Evolutionary conservation across 1,284 basidiomycete genomes (phyloP).

Genomic region (Leucocoprinus gongylophorus): DNA sequence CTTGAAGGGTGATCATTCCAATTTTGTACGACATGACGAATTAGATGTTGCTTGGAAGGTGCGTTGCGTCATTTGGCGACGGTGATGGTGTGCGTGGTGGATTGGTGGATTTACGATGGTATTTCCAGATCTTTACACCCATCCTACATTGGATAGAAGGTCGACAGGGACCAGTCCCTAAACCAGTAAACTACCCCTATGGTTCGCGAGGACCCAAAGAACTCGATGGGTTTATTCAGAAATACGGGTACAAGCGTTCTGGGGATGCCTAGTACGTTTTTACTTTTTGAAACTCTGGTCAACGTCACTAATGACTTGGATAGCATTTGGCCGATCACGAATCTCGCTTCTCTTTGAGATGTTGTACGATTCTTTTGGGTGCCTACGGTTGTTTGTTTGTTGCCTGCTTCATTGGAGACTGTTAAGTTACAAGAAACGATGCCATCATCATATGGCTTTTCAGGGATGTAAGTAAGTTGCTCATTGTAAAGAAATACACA

Average conservation of each 20-base stretch:
- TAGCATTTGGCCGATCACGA: conserved; percentile 48
- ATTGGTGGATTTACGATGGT: conserved; percentile 9
- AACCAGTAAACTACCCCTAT: conserved; percentile 77
- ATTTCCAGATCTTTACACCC: conserved; percentile 81
- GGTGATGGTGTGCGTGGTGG: conserved; percentile 6
- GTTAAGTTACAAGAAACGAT: not conserved
- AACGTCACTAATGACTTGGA: conserved; percentile 4
- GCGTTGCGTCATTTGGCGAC: conserved; percentile 7
- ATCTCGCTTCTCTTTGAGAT: conserved; percentile 37
- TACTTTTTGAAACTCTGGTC: not conserved
- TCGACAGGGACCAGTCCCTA: conserved; percentile 50
- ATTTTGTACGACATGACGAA: conserved; percentile 94
- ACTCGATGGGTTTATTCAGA: conserved; percentile 68
- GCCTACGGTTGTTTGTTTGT: not conserved
- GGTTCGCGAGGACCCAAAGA: conserved; percentile 90
- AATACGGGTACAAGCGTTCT: conserved; percentile 74
- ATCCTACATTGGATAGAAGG: conserved; percentile 94
- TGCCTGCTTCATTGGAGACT: not conserved
- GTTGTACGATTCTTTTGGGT: conserved; percentile 1
- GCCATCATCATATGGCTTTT: not conserved
- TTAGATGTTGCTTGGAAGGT: conserved; percentile 95
- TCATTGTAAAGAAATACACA: not conserved
- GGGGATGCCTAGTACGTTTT: conserved; percentile 65
- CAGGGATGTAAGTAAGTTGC: not conserved
- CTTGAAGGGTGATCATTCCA: conserved; percentile 82